Base-by-base conservation (phyloP, 1,284 basidiomycete genomes). In the Ceratobasidium sp. region DNA sequence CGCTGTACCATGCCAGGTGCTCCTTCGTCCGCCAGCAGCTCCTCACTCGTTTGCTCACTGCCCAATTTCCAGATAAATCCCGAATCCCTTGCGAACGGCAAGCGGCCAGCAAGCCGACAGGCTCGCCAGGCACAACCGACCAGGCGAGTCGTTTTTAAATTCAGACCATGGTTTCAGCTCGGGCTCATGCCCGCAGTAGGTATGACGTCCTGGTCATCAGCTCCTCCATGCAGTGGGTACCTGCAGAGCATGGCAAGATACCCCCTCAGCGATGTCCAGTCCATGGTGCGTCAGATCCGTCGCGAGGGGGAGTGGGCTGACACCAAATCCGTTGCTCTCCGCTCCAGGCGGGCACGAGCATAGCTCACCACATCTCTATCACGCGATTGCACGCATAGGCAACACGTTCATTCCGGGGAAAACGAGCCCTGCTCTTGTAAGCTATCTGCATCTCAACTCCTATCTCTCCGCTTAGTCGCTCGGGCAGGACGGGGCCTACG, bases 321-420 rank as follows among this genome's bases (percentile, higher is more conserved):
- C 24, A 24, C 31, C 16, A 63, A 34, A 24, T 54, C 16, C 14
- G 49, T 51, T 68, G 16, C 22, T 41, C 2, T 39, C 53, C 22
- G 31, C 27, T 34, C 34, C 22, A 71, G 66, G 66, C 14, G 66
- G 66, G 13, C 66, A 71, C 59, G 66, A 71, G 54, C 54, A 46
- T n/a, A 71, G 54, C 29, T 71, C 66, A 11, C 66, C 66, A 11
- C 66, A 71, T 48, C 54, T 71, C 14, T 71, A 71, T 43, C 66
- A 71, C 46, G 66, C 66, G 54, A 71, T 71, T 59, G 66, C 66
- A n/a, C 66, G 66, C 34, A 71, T 71, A 71, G 66, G 66, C 13
- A 71, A 71, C 66, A 71, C 66, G 53, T 71, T 71, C 39, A 71
- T 71, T 31, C 66, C 66, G 22, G 66, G 66, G 34, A 71, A 71